Evolutionary conservation across 495 filamentous ascomycete genomes (phyloP).

Genomic region (Aspergillus biplanus): DNA sequence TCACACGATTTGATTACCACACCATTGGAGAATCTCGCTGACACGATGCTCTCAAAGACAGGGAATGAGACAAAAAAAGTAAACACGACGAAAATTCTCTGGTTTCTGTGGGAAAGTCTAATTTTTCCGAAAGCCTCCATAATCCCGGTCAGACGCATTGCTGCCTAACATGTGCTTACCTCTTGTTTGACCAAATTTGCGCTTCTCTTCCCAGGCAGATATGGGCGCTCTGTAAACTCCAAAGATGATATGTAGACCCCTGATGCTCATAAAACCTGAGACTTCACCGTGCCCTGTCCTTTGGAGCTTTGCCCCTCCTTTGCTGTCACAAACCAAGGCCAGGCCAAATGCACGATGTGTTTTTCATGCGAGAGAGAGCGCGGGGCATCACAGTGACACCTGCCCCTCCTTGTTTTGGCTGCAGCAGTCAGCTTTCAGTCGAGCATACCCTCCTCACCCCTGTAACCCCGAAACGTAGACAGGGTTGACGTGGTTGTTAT

Average conservation of each 20-base stretch:
- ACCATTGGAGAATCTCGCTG: not conserved
- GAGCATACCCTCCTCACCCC: not conserved
- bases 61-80: constrained; percentile 18
- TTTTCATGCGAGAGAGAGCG: constrained; percentile 1
- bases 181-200: constrained; percentile 5
- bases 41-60: constrained; percentile 8
- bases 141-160: constrained; percentile 37
- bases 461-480: constrained; percentile 20
- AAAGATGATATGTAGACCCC: not conserved
- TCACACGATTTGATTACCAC: not conserved
- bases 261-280: not conserved
- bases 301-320: not conserved
- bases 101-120: constrained; percentile 11
- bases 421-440: constrained; percentile 7
- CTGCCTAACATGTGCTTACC: constrained; percentile 48
- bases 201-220: not conserved
- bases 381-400: constrained; percentile 13
- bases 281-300: not conserved
- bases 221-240: not conserved
- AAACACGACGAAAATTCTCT: constrained; percentile 14
- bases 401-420: constrained; percentile 13
- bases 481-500: constrained; percentile 29
- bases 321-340: not conserved
- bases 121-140: constrained; percentile 18
- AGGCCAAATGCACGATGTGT: constrained; percentile 4